Conservation (phyloP, 352 stramenopile genomes). For the Peronospora destructor region DNA sequence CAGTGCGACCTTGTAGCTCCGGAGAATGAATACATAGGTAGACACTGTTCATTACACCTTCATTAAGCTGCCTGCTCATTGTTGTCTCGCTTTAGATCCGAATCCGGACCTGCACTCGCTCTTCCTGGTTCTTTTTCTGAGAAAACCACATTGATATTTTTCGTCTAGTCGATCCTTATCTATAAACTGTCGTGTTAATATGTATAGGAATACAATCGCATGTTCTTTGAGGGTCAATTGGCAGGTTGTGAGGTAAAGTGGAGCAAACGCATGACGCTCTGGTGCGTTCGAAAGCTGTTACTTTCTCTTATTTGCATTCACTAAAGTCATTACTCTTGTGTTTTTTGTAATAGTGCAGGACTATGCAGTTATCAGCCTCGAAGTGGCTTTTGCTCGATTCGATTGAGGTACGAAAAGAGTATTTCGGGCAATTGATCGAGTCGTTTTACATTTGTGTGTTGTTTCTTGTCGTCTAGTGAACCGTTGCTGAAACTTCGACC, state of each 20-base stretch:
- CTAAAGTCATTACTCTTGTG: neutral
- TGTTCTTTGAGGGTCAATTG: conserved; percentile 81
- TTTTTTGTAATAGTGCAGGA: conserved; percentile 41
- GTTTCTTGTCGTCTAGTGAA: conserved; percentile 34
- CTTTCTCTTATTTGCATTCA: neutral
- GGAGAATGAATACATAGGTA: conserved; percentile 69
- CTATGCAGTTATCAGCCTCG: conserved; percentile 72
- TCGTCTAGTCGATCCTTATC: neutral
- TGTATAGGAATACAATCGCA: conserved; percentile 71
- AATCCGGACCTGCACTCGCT: conserved; percentile 76
- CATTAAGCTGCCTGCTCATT: neutral
- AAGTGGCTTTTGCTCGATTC: conserved; percentile 78
- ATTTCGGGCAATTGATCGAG: neutral
- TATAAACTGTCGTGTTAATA: neutral
- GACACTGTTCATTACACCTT: neutral
- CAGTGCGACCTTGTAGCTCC: conserved; percentile 49
- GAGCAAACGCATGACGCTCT: conserved; percentile 87
- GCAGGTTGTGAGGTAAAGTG: conserved; percentile 81
- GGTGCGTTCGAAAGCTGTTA: conserved; percentile 26
- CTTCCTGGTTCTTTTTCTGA: conserved; percentile 40
- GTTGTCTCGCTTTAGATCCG: conserved; percentile 39
- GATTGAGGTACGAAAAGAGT: conserved; percentile 44
- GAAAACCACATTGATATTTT: neutral
- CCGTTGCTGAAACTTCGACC: conserved; percentile 76
- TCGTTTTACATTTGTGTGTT: neutral